Percentiles rank a stretch among this genome's conserved stretches.
These are phyloP conservation scores for Clarireedia monteithiana DNA, from an alignment of 2,329 filamentous ascomycete genomes.

Conservation along the genomic window DNA sequence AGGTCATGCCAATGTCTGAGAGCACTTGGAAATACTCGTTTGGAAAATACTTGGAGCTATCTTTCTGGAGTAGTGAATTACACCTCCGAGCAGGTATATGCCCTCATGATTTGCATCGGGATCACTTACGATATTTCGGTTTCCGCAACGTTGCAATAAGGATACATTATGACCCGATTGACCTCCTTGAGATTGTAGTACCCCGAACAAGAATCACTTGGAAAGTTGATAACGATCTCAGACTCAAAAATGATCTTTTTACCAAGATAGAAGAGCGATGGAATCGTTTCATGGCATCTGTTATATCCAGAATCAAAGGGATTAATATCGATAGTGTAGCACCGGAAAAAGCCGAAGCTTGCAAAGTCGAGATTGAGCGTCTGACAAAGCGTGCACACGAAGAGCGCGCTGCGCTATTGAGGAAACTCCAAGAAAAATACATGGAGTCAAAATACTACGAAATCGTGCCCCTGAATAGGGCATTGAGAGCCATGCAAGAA, in stretches of 20 bases:
- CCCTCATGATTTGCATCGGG: slow-evolving; percentile 83
- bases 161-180: slow-evolving; percentile 88
- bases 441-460: slow-evolving; percentile 95
- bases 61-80: slow-evolving; percentile 87
- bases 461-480: slow-evolving; percentile 84
- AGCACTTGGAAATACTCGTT: slow-evolving; percentile 98
- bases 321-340: slow-evolving; percentile 90
- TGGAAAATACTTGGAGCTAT: slow-evolving; percentile 94
- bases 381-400: slow-evolving; percentile 74
- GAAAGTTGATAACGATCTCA: slow-evolving; percentile 94
- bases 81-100: slow-evolving; percentile 69
- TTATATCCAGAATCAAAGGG: slow-evolving; percentile 73
- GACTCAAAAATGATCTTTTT: slow-evolving; percentile 88
- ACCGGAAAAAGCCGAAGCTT: slow-evolving; percentile 77
- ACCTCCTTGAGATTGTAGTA: slow-evolving; percentile 89
- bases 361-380: slow-evolving; percentile 71
- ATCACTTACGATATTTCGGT: slow-evolving; percentile 90
- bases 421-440: slow-evolving; percentile 81
- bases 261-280: slow-evolving; percentile 73
- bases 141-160: slow-evolving; percentile 77
- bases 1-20: slow-evolving; percentile 83
- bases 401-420: slow-evolving; percentile 66
- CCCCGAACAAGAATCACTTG: slow-evolving; percentile 86
- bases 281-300: slow-evolving; percentile 79
- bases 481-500: slow-evolving; percentile 84